These are phyloP conservation scores for Kwoniella newhampshirensis DNA, from an alignment of 768 basidiomycete species.

Conservation along the genomic window DNA sequence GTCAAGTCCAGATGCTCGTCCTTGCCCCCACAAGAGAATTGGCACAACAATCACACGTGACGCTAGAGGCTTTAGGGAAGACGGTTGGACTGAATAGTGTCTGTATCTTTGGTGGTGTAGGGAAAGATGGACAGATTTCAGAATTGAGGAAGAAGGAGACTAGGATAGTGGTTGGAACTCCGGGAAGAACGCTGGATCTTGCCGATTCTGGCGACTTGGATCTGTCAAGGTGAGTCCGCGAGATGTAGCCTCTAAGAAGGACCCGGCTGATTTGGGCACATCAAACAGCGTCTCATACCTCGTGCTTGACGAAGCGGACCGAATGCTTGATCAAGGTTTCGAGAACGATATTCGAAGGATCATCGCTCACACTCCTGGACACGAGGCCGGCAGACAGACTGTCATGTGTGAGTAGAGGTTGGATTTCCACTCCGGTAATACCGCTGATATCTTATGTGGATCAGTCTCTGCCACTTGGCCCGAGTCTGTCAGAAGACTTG, in stretches of 20 bases:
- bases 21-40: conserved; percentile 95
- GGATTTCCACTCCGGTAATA: neutral
- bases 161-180: conserved; percentile 89
- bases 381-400: conserved; percentile 73
- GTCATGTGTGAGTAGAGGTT: conserved; percentile 75
- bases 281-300: conserved; percentile 74
- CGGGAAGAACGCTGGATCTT: conserved; percentile 89
- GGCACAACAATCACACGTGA: conserved; percentile 90
- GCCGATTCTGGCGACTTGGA: conserved; percentile 81
- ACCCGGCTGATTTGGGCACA: conserved; percentile 5
- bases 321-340: conserved; percentile 97
- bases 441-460: neutral
- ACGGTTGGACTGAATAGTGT: conserved; percentile 72
- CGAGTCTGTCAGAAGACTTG: conserved; percentile 83
- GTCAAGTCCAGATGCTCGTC: conserved; percentile 61
- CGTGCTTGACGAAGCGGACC: conserved; percentile 94
- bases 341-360: conserved; percentile 95
- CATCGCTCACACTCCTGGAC: conserved; percentile 63
- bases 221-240: conserved; percentile 64
- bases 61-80: conserved; percentile 69
- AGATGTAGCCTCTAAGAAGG: neutral
- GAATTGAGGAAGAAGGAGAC: conserved; percentile 62
- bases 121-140: conserved; percentile 76
- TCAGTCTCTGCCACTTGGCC: conserved; percentile 98
- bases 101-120: conserved; percentile 92